Base-by-base conservation (phyloP, 2,329 filamentous ascomycete genomes). In the Dryadomyces quercus-mongolicae region DNA sequence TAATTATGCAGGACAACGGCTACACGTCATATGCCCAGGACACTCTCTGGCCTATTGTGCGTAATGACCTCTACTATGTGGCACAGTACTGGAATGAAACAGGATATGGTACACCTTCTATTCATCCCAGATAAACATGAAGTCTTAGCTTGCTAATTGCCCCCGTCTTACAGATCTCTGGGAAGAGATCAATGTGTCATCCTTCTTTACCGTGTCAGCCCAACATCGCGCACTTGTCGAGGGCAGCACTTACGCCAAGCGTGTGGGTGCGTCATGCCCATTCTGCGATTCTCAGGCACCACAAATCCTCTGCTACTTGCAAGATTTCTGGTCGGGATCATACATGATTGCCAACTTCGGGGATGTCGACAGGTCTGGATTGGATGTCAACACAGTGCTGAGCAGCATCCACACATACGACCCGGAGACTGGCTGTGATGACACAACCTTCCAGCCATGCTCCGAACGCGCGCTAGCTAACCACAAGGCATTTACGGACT, bases 111-210 rank as follows among this genome's bases (percentile, higher is more conserved):
- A 13, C 4, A 49, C 34, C 7, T 21, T 16, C 20, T 31, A 2
- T 15, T 8, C 25, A 31, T 31, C 25, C 4, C 25, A 31, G 8
- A 8, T 8, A 31, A 31, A 31, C 8, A 31, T 5, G 4, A 31
- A 31, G n/a, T 31, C 4, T 31, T 31, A 31, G 25, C 8, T 8
- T 31, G 25, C 25, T 31, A 31, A 31, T 31, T 31, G 8, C 25
- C 25, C 21, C 18, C 36, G 2, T 2, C 1, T 31, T 31, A 31
- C 9, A 51, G 49, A 94, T 65, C 75, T 94, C 2, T 93, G 88
- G 88, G 88, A 93, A 65, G 88, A 93, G 66, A 80, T 91, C 15
- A 71, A 74, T 22, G 85, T 86, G 43, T 83, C 80, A 21, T 90
- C 86, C 0, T 93, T 91, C 72, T 94, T 92, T 68, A 92, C 88